Conservation (phyloP, 2,329 filamentous ascomycete genomes). For the Shiraia sp. region DNA sequence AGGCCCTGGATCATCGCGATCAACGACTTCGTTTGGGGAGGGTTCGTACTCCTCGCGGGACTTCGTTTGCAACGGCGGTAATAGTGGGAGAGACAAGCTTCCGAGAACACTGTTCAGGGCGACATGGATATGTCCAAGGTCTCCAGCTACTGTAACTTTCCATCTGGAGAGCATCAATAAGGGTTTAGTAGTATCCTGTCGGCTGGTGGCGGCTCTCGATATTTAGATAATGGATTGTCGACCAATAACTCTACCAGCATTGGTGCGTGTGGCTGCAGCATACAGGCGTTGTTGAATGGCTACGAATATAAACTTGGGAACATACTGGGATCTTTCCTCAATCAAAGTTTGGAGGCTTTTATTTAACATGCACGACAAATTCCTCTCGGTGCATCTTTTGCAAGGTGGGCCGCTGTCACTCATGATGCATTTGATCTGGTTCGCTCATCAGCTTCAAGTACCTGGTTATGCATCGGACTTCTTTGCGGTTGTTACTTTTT, state of each 20-base stretch:
- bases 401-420: constrained; percentile 53
- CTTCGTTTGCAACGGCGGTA: constrained; percentile 41
- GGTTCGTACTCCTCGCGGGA: constrained; percentile 13
- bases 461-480: constrained; percentile 2
- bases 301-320: not conserved
- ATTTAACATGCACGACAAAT: constrained; percentile 56
- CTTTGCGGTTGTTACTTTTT: constrained; percentile 43
- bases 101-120: constrained; percentile 49
- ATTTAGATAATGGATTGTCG: too few relatives aligned
- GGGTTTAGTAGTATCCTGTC: constrained; percentile 1
- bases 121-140: constrained; percentile 37
- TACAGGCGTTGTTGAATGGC: not conserved
- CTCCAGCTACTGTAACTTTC: constrained; percentile 28
- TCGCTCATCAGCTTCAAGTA: constrained; percentile 1
- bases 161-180: constrained; percentile 14
- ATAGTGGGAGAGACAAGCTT: constrained; percentile 43
- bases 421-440: constrained; percentile 58
- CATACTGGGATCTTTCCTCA: constrained; percentile 48
- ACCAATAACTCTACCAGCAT: too few relatives aligned
- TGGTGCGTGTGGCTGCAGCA: not conserved
- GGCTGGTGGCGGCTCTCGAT: too few relatives aligned
- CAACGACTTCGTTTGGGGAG: constrained; percentile 37
- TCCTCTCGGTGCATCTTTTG: constrained; percentile 55
- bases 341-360: constrained; percentile 56
- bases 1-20: constrained; percentile 41